phyloP scores from a whole-genome alignment of 2,329 filamentous ascomycete species.

The Aspergillus hortae region DNA sequence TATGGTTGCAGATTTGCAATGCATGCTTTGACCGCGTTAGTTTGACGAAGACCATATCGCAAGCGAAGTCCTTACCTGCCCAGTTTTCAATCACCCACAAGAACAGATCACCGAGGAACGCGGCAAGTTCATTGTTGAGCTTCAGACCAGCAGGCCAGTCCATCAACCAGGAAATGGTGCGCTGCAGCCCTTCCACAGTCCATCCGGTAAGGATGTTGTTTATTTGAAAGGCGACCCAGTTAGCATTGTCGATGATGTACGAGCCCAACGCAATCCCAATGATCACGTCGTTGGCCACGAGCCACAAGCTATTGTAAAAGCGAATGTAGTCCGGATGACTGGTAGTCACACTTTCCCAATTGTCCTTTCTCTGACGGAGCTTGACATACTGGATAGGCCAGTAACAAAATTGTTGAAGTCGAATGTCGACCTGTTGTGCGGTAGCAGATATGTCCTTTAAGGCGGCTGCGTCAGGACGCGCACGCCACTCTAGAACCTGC shows the following conservation, averaged over 20 bases:
- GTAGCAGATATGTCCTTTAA: conserved; percentile 95
- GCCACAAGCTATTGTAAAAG: conserved; percentile 98
- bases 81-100: conserved; percentile 99
- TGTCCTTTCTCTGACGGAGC: conserved; percentile 78
- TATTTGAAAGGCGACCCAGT: conserved; percentile 77
- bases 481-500: conserved; percentile 77
- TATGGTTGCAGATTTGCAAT: conserved; percentile 73
- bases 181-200: conserved; percentile 81
- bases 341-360: conserved; percentile 93
- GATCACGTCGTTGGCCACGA: conserved; percentile 97
- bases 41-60: background rate
- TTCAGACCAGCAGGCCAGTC: conserved; percentile 93
- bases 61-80: conserved; percentile 59
- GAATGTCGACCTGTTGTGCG: conserved; percentile 94
- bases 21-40: conserved; percentile 53
- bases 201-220: conserved; percentile 72
- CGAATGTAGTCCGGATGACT: conserved; percentile 97
- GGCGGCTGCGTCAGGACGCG: conserved; percentile 72
- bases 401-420: conserved; percentile 96
- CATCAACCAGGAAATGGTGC: conserved; percentile 93
- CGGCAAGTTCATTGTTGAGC: conserved; percentile 86
- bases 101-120: conserved; percentile 93
- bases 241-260: conserved; percentile 93
- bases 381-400: conserved; percentile 97
- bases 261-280: conserved; percentile 95